These are phyloP conservation scores for Amanita rubescens DNA, from an alignment of 768 basidiomycete species.

Conservation along the genomic window DNA sequence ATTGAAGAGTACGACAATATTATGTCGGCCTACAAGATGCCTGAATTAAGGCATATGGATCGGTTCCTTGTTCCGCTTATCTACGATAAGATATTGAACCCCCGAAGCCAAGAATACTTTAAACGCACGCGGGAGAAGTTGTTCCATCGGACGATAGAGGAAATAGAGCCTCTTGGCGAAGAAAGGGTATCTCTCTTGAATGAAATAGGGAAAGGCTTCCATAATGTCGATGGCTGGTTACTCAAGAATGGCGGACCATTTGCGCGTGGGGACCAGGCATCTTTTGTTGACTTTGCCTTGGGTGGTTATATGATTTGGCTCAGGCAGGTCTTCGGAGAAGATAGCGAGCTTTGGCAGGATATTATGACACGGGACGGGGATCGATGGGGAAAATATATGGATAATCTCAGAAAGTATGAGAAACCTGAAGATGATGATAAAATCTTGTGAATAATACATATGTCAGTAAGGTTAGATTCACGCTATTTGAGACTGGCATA, in stretches of 20 bases:
- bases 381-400: background rate
- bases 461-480: too few relatives aligned
- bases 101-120: background rate
- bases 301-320: slow-evolving; percentile 1
- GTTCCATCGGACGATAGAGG: slow-evolving; percentile 1
- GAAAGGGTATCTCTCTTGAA: background rate
- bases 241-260: background rate
- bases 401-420: background rate
- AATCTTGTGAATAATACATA: background rate
- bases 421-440: background rate
- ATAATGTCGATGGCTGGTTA: background rate
- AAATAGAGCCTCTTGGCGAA: background rate
- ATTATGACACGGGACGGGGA: background rate
- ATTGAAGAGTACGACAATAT: slow-evolving; percentile 1
- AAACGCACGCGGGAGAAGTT: slow-evolving; percentile 1
- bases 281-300: slow-evolving; percentile 2
- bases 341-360: background rate
- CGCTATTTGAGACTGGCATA: too few relatives aligned
- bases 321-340: background rate
- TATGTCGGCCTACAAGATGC: slow-evolving; percentile 14
- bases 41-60: background rate
- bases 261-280: background rate
- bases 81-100: background rate
- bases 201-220: background rate
- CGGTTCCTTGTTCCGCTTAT: background rate